A percentile compares a stretch with the other conserved stretches of the same genome.
Conservation (phyloP, 768 basidiomycete species). For the Macrocybe gigantea region DNA sequence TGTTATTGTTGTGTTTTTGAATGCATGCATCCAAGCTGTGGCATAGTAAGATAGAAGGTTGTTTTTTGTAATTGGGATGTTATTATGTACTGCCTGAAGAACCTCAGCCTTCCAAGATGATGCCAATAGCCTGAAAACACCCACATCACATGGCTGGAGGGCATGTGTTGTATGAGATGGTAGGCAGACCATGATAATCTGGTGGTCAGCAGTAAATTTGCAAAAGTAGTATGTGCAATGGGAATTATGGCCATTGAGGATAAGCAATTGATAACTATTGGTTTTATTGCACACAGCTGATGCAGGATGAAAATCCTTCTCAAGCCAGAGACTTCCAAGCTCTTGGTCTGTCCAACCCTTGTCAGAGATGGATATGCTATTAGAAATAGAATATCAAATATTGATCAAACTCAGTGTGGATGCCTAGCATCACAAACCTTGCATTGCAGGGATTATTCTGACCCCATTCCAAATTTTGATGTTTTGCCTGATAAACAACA, state of each 20-base stretch:
- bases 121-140: slow-evolving; percentile 30
- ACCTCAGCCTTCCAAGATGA: slow-evolving; percentile 21
- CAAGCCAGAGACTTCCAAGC: slow-evolving; percentile 31
- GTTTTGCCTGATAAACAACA: slow-evolving; percentile 31
- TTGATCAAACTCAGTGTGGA: not conserved
- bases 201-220: slow-evolving; percentile 15
- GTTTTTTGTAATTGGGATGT: slow-evolving; percentile 4
- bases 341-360: slow-evolving; percentile 38
- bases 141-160: slow-evolving; percentile 29
- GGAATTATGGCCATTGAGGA: slow-evolving; percentile 33
- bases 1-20: slow-evolving; percentile 15
- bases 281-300: slow-evolving; percentile 11
- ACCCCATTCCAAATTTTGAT: slow-evolving; percentile 15
- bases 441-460: slow-evolving; percentile 20
- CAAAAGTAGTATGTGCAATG: slow-evolving; percentile 26
- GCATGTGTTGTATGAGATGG: slow-evolving; percentile 33
- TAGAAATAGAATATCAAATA: not conserved
- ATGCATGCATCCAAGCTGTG: slow-evolving; percentile 6
- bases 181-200: slow-evolving; percentile 27
- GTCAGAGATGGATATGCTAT: slow-evolving; percentile 25
- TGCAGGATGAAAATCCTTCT: slow-evolving; percentile 25
- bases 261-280: slow-evolving; percentile 20
- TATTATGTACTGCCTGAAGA: not conserved
- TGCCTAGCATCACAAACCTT: slow-evolving; percentile 21
- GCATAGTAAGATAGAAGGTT: no score